Evolutionary conservation across 352 stramenopile genomes (phyloP).

Genomic region (Pythium myriotylum): DNA sequence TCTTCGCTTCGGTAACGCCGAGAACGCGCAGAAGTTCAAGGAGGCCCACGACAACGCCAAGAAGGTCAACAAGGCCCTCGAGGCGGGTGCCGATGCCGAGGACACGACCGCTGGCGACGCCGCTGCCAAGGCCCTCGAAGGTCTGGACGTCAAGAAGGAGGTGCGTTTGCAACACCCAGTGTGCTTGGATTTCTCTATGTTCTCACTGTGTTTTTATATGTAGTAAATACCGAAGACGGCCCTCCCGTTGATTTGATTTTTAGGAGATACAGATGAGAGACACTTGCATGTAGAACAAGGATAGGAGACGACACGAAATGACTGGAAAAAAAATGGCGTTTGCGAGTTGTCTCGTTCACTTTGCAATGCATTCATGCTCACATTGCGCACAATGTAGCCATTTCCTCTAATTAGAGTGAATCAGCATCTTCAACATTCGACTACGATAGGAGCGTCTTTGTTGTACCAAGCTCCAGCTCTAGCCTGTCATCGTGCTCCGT

Average conservation of each 20-base stretch:
- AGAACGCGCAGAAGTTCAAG: constrained; percentile 98
- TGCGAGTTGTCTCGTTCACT: background rate
- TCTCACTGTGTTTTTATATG: constrained; percentile 3
- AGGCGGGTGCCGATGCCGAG: constrained; percentile 91
- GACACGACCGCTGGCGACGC: constrained; percentile 93
- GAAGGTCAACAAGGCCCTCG: constrained; percentile 93
- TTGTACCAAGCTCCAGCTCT: constrained; percentile 36
- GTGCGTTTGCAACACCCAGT: constrained; percentile 29
- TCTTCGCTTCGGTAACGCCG: constrained; percentile 94
- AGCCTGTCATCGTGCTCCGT: constrained; percentile 40
- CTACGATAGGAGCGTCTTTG: constrained; percentile 20
- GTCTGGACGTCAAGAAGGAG: constrained; percentile 92
- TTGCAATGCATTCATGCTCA: background rate
- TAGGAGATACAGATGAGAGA: constrained; percentile 30
- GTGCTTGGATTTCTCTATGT: background rate
- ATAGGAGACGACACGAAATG: constrained; percentile 27
- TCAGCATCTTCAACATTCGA: background rate
- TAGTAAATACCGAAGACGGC: constrained; percentile 24
- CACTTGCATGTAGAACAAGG: constrained; percentile 30
- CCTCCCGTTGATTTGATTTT: constrained; percentile 35
- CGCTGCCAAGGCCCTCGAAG: constrained; percentile 90
- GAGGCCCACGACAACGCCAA: constrained; percentile 93
- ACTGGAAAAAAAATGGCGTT: constrained; percentile 23
- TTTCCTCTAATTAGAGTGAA: constrained; percentile 7
- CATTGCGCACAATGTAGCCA: constrained; percentile 6